Percentiles rank a stretch among this genome's conserved stretches.
Conservation (phyloP, 169 alveolate genomes). For the Plasmodium berghei region DNA sequence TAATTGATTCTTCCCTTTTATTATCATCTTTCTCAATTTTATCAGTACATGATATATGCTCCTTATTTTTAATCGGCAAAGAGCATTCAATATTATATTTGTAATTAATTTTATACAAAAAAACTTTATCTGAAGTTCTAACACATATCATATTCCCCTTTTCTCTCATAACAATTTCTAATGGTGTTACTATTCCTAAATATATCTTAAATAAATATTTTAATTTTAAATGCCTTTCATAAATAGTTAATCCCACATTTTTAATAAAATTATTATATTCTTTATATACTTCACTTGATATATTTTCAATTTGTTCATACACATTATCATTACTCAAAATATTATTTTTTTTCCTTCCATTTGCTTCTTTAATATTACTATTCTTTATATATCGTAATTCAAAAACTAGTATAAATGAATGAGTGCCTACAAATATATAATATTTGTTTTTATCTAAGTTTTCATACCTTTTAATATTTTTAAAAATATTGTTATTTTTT, state of each 20-base stretch:
- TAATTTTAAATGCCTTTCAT: slow-evolving; percentile 40
- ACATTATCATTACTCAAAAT: slow-evolving; percentile 20
- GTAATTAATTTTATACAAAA: slow-evolving; percentile 46
- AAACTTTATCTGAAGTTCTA: slow-evolving; percentile 64
- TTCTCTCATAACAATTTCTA: slow-evolving; percentile 65
- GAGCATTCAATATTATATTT: slow-evolving; percentile 10
- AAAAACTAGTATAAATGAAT: slow-evolving; percentile 41
- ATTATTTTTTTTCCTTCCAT: neutral
- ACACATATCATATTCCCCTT: slow-evolving; percentile 64
- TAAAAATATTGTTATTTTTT: slow-evolving; percentile 28
- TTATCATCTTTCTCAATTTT: neutral
- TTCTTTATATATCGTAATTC: slow-evolving; percentile 31
- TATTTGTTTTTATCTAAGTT: slow-evolving; percentile 19
- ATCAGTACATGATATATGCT: neutral
- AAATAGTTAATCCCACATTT: neutral
- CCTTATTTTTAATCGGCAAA: neutral
- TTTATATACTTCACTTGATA: slow-evolving; percentile 25
- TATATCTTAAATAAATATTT: slow-evolving; percentile 59
- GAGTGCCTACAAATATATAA: slow-evolving; percentile 60
- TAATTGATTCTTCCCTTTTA: neutral
- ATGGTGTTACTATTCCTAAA: slow-evolving; percentile 55
- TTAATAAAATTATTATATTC: slow-evolving; percentile 19
- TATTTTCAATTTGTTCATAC: slow-evolving; percentile 19
- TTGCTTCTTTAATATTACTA: neutral
- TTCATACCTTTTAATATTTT: slow-evolving; percentile 23